Conservation (phyloP, 192 early-diverging fungal species). For the Coemansia sp. region DNA sequence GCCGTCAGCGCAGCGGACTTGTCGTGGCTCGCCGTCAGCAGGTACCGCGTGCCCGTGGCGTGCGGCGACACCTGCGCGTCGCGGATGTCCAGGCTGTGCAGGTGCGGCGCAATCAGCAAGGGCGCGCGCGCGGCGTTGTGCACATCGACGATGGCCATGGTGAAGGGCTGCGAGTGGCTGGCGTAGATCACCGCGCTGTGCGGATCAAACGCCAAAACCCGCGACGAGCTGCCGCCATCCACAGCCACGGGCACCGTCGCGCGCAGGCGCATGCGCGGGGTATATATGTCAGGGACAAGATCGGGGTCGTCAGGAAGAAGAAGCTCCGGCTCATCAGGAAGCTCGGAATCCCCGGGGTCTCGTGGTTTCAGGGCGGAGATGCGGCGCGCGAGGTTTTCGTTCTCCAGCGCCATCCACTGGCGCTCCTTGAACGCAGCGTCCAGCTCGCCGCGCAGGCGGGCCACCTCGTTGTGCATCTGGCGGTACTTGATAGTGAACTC, state of each 20-base stretch:
- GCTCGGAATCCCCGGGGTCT: not conserved
- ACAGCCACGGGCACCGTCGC: constrained; percentile 12
- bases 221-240: constrained; percentile 5
- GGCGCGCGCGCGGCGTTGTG: not conserved
- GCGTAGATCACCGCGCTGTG: constrained; percentile 27
- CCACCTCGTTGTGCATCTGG: constrained; percentile 25
- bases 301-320: not conserved
- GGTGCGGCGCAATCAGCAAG: constrained; percentile 22
- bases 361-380: too few species aligned
- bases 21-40: constrained; percentile 50
- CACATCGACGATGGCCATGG: constrained; percentile 25
- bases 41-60: constrained; percentile 8
- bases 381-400: constrained; percentile 3
- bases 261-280: constrained; percentile 15
- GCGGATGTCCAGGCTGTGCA: constrained; percentile 20
- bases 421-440: not conserved
- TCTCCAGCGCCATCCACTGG: constrained; percentile 23
- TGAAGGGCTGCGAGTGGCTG: constrained; percentile 15
- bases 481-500: constrained; percentile 2
- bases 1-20: constrained; percentile 25
- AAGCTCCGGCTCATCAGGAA: not conserved
- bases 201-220: constrained; percentile 21
- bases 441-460: constrained; percentile 10
- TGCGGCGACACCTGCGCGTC: constrained; percentile 35
- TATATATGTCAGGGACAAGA: not conserved